Percentiles rank a stretch among this genome's conserved stretches.
Conservation (phyloP, 805 yeast species). For the Cyberlindnera euphorbiiphila region DNA sequence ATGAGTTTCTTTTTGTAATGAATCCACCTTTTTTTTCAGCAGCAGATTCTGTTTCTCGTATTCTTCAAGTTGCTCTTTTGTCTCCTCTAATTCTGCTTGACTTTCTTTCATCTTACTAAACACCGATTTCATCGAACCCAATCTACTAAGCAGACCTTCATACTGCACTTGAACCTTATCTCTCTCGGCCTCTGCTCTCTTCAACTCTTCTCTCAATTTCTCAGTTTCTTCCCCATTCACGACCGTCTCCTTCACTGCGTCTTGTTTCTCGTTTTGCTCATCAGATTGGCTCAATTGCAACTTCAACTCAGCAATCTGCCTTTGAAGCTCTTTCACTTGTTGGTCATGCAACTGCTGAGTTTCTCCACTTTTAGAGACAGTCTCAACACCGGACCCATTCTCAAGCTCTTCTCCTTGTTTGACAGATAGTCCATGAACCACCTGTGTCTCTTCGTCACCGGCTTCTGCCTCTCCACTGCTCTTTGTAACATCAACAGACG, state of each 20-base stretch:
- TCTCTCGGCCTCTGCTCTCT: constrained; percentile 44
- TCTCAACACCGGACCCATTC: constrained; percentile 9
- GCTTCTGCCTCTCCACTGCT: constrained; percentile 11
- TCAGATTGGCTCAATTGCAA: constrained; percentile 6
- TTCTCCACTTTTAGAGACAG: constrained; percentile 10
- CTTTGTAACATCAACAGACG: constrained; percentile 9
- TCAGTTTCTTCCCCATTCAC: constrained; percentile 13
- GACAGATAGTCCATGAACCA: constrained; percentile 8
- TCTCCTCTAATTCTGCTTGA: constrained; percentile 54
- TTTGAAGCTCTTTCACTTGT: constrained; percentile 11
- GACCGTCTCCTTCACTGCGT: constrained; percentile 3
- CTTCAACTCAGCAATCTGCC: constrained; percentile 13
- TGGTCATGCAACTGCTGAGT: constrained; percentile 1
- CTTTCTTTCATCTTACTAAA: constrained; percentile 72
- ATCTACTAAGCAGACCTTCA: constrained; percentile 54
- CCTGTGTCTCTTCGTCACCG: constrained; percentile 5
- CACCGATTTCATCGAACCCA: constrained; percentile 70
- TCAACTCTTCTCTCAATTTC: constrained; percentile 30
- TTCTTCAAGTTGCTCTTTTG: constrained; percentile 47
- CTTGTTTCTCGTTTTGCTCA: constrained; percentile 3
- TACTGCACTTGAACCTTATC: constrained; percentile 57
- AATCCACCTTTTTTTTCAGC: constrained; percentile 33
- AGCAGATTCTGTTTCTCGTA: constrained; percentile 40
- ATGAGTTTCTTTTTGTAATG: constrained; percentile 31
- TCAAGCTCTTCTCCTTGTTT: constrained; percentile 7